phyloP scores from a whole-genome alignment of 2,329 filamentous ascomycete species.

The Plenodomus lindquistii region DNA sequence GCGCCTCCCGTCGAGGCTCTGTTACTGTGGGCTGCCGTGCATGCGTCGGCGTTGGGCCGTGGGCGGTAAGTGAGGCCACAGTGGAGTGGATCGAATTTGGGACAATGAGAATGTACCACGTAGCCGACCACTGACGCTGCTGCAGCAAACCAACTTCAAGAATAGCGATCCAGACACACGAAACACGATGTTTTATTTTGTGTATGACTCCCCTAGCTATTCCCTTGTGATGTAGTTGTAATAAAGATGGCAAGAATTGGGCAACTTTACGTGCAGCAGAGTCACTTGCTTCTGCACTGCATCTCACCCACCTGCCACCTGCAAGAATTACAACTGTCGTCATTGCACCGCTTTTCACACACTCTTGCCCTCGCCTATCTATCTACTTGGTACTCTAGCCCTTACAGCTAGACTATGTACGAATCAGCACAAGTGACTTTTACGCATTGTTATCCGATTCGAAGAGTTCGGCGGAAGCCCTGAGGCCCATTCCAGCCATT shows the following conservation, averaged over 20 bases:
- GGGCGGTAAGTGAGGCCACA: conserved; percentile 16
- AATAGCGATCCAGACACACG: not conserved
- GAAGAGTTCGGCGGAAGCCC: conserved; percentile 39
- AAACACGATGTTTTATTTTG: not conserved
- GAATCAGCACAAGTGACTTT: conserved; percentile 26
- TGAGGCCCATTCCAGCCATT: conserved; percentile 12
- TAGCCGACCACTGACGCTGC: conserved; percentile 10
- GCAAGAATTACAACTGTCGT: conserved; percentile 4
- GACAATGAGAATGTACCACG: conserved; percentile 23
- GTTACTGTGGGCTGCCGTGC: conserved; percentile 8
- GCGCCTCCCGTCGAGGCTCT: conserved; percentile 20
- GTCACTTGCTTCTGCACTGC: conserved; percentile 7
- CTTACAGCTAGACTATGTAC: conserved; percentile 37
- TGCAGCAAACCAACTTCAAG: not conserved
- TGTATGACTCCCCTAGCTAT: conserved; percentile 1
- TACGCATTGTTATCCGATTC: conserved; percentile 39
- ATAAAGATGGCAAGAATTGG: conserved; percentile 12
- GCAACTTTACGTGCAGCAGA: conserved; percentile 9
- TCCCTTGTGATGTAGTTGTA: conserved; percentile 1
- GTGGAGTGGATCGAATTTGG: conserved; percentile 1
- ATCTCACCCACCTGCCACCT: conserved; percentile 1
- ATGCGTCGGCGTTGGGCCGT: conserved; percentile 15
- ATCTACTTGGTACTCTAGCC: conserved; percentile 15
- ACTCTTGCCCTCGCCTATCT: not conserved
- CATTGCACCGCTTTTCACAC: not conserved